Percentiles rank a stretch among this genome's conserved stretches.
Conservation (phyloP, 2,329 filamentous ascomycete genomes). For the Phaeosphaeria sp. region DNA sequence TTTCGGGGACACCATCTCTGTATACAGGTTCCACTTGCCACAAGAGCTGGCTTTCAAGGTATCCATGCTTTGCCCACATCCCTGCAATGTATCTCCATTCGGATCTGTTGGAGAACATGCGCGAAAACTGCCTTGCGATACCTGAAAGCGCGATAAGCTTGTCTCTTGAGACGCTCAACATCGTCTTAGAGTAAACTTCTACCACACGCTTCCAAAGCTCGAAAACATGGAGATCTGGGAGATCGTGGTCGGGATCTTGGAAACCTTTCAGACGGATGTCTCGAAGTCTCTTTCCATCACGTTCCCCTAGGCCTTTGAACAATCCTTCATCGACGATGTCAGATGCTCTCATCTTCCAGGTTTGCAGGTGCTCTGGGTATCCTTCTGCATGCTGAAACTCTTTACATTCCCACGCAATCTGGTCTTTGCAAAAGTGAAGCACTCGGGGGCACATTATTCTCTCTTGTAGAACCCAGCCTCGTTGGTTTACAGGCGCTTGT, state of each 20-base stretch:
- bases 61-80: constrained; percentile 14
- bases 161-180: constrained; percentile 12
- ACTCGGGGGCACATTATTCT: constrained; percentile 27
- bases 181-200: constrained; percentile 19
- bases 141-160: constrained; percentile 26
- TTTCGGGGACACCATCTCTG: constrained; percentile 4
- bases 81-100: constrained; percentile 19
- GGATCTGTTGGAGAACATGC: neutral
- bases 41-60: constrained; percentile 24
- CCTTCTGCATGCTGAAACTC: constrained; percentile 13
- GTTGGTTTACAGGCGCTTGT: constrained; percentile 18
- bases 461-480: constrained; percentile 36
- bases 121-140: constrained; percentile 13
- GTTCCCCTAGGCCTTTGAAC: constrained; percentile 10
- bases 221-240: constrained; percentile 8
- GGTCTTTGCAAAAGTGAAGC: constrained; percentile 25
- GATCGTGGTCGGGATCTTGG: constrained; percentile 3
- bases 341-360: neutral
- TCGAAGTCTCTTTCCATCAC: constrained; percentile 1
- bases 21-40: constrained; percentile 17
- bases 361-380: neutral
- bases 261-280: constrained; percentile 3
- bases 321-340: constrained; percentile 1
- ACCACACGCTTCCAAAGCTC: constrained; percentile 25
- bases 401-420: constrained; percentile 31